Evolutionary conservation across 441 rosid species (phyloP), one percentile per base, ranked within the genome.

Genomic region (Croton laevigatus): DNA sequence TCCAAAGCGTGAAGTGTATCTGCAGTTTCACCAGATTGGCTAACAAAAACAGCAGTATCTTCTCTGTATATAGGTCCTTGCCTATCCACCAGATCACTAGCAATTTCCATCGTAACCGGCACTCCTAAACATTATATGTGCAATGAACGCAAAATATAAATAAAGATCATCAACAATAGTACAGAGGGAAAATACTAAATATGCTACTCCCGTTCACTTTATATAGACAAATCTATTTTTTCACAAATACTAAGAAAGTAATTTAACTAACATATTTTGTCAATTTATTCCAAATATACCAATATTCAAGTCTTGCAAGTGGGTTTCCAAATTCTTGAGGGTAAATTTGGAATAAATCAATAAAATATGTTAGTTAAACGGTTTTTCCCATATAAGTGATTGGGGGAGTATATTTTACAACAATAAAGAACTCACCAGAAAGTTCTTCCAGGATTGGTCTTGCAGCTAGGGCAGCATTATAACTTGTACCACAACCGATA

Each of bases 21-120:
- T 57, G 98, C 98, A 34, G 99, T 95, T 92, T 95, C 99, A 81
- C 99, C 99, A 60, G 97, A 95, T 79, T 95, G 98, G 78, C 99
- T 95, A 59, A 95, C 98, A 86, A 95, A 95, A 67, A 86, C 94
- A 5, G 97, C 97, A 2, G 99, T 95, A 76, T 95, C 99, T 83
- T 95, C 97, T 79, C 99, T 86, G 81, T 91, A 91, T 75, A 95
- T 92, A 32, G 98, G 98, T 80, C 98, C 99, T 79, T 87, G 91
- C 71, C 96, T 68, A 76, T 95, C 99, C 86, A 85, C 78, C n/a
- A 95, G 88, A 86, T 95, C 98, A 78, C 99, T 95, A 62, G 99
- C 97, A 34, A 95, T 86, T 84, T 95, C 99, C 97, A 92, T 92
- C 22, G 97, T 92, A 65, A 92, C 98, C 23, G 98, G 97, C 52